Evolutionary conservation across 768 basidiomycete species (phyloP).

Genomic region (Tylopilus subfusipes): DNA sequence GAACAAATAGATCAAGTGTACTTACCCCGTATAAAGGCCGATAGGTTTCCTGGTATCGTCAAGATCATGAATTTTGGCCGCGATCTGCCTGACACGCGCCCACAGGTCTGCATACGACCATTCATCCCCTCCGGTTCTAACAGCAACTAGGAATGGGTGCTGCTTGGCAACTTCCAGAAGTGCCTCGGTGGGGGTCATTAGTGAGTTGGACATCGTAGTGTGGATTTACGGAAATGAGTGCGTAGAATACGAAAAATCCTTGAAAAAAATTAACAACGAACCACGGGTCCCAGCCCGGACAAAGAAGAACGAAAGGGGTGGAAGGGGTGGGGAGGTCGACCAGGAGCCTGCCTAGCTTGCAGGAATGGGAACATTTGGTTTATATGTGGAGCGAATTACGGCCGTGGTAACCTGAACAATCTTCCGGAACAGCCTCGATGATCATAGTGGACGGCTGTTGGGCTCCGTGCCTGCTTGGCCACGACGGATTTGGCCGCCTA

Average conservation of each 20-base stretch:
- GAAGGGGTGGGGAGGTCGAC: background rate
- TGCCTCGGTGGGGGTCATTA: conserved; percentile 28
- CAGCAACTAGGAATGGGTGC: conserved; percentile 21
- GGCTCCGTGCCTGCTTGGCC: background rate
- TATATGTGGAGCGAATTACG: background rate
- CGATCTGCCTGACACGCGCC: conserved; percentile 27
- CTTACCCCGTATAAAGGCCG: conserved; percentile 27
- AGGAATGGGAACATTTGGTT: background rate
- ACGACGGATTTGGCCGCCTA: no score
- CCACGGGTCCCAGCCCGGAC: background rate
- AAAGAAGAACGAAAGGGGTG: background rate
- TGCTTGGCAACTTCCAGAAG: conserved; percentile 31
- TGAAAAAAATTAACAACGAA: background rate
- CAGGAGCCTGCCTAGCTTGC: background rate
- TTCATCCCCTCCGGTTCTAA: conserved; percentile 13
- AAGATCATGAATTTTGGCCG: conserved; percentile 21
- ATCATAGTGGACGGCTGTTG: background rate
- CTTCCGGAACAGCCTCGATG: background rate
- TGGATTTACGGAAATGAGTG: conserved; percentile 5
- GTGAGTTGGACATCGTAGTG: conserved; percentile 9
- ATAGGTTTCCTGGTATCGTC: conserved; percentile 22
- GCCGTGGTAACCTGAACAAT: background rate
- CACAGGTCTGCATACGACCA: conserved; percentile 31
- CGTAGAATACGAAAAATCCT: background rate
- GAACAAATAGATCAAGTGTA: background rate